These are phyloP conservation scores for Rhodotorula mucilaginosa DNA, from an alignment of 1,284 basidiomycete genomes.

Conservation along the genomic window DNA sequence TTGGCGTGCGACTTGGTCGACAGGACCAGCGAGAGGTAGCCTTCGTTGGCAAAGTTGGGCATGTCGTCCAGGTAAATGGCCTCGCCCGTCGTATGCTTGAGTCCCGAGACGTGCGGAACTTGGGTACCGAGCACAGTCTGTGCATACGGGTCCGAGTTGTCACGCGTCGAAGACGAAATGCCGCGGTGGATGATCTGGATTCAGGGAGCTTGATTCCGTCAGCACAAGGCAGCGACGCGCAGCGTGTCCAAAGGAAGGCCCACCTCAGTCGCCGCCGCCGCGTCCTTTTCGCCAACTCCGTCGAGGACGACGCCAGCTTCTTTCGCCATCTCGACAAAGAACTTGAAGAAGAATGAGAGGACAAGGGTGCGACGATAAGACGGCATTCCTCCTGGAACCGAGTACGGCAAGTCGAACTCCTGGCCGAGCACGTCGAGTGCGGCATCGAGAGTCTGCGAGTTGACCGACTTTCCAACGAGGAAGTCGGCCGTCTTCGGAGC, in stretches of 20 bases:
- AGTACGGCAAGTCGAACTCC: constrained; percentile 47
- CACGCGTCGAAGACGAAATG: constrained; percentile 33
- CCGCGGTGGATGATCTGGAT: constrained; percentile 37
- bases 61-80: constrained; percentile 50
- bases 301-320: constrained; percentile 40
- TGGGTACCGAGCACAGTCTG: constrained; percentile 43
- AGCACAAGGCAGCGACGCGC: constrained; percentile 4
- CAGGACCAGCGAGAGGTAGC: constrained; percentile 47
- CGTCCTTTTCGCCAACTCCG: constrained; percentile 27
- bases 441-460: constrained; percentile 22
- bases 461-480: constrained; percentile 39
- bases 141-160: constrained; percentile 43
- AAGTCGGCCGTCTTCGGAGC: constrained; percentile 39
- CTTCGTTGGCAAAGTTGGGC: constrained; percentile 46
- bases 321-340: constrained; percentile 44
- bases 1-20: constrained; percentile 48
- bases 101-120: constrained; percentile 47
- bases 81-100: constrained; percentile 50
- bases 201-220: not conserved
- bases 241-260: not conserved
- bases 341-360: constrained; percentile 49
- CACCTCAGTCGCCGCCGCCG: constrained; percentile 17
- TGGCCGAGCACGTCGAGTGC: constrained; percentile 29
- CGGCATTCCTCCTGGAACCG: constrained; percentile 51
- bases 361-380: constrained; percentile 48